A percentile compares a stretch with the other conserved stretches of the same genome.
These are phyloP conservation scores for Colletotrichum sp. DNA, from an alignment of 2,329 filamentous ascomycete species.

Conservation along the genomic window DNA sequence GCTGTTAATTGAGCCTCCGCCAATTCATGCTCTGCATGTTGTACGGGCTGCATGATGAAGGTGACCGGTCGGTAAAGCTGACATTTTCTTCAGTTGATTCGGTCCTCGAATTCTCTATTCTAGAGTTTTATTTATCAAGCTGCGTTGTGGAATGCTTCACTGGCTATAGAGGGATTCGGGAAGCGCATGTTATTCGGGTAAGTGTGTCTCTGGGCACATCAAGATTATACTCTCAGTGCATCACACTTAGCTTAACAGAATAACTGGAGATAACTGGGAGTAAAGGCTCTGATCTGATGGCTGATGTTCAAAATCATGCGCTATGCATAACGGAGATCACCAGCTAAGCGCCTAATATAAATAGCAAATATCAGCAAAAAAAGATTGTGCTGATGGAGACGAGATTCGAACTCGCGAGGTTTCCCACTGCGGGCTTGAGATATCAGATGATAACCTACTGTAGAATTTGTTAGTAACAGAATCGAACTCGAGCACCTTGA, in stretches of 20 bases:
- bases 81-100: not conserved
- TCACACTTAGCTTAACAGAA: accelerated
- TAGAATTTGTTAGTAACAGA: not conserved
- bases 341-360: not conserved
- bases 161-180: not conserved
- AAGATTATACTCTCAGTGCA: not conserved
- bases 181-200: not conserved
- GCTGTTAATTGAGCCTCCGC: not conserved
- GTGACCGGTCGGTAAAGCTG: not conserved
- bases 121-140: not conserved
- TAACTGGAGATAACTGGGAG: accelerated
- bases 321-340: no score
- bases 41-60: not conserved
- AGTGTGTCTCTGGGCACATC: not conserved
- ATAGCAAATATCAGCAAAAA: not conserved
- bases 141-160: not conserved
- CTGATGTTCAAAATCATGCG: not conserved
- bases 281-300: not conserved
- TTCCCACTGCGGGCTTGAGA: conserved; percentile 11
- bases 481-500: not conserved
- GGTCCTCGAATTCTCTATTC: not conserved
- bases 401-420: conserved; percentile 24
- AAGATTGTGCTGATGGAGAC: not conserved
- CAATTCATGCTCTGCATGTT: not conserved
- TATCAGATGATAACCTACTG: not conserved